Evolutionary conservation across 805 yeast species (phyloP).

Genomic region (Starmerella bacillaris): DNA sequence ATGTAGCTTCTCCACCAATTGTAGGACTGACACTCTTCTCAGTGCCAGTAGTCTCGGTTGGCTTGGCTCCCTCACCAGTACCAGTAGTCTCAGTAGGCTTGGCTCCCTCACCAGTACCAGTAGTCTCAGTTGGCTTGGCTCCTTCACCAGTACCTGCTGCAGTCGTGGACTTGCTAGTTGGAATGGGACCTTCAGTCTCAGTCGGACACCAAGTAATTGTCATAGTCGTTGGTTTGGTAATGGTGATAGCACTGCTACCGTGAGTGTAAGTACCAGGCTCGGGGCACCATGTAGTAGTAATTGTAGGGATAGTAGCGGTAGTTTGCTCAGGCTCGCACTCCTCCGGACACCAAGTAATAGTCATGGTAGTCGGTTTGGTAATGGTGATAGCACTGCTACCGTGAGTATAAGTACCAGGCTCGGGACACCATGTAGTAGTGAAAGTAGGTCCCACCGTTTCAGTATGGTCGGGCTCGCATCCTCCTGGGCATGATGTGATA

Average conservation of each 20-base stretch:
- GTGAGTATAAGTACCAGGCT: conserved; percentile 45
- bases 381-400: conserved; percentile 57
- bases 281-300: neutral
- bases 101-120: too few species aligned
- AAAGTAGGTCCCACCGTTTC: neutral
- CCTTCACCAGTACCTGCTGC: too few species aligned
- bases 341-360: conserved; percentile 78
- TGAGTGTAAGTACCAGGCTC: neutral
- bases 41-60: too few species aligned
- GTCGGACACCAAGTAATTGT: neutral
- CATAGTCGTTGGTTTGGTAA: neutral
- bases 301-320: neutral
- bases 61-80: too few species aligned
- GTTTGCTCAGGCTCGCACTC: conserved; percentile 24
- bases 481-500: conserved; percentile 6
- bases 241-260: neutral
- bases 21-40: too few species aligned
- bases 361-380: conserved; percentile 62
- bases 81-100: too few species aligned
- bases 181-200: neutral
- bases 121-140: too few species aligned
- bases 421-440: conserved; percentile 28
- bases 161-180: too few species aligned
- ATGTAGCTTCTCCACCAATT: too few species aligned
- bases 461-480: conserved; percentile 2